Percentiles rank a stretch among this genome's conserved stretches.
These are phyloP conservation scores for Hypomyces perniciosus DNA, from an alignment of 2,329 filamentous ascomycete species.

Conservation along the genomic window DNA sequence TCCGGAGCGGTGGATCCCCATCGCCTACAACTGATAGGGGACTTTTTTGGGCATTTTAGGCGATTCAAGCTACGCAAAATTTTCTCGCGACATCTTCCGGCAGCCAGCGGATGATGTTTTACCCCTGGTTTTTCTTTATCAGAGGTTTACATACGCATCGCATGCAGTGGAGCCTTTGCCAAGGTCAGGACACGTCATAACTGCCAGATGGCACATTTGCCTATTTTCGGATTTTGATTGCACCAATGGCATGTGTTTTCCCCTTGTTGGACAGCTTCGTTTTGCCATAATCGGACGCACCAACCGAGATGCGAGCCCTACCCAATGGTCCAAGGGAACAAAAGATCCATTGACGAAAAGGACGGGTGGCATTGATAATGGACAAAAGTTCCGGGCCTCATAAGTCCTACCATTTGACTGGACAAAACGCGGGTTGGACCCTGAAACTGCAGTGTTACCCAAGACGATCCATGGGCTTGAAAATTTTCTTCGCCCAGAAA, in stretches of 20 bases:
- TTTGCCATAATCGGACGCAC: neutral
- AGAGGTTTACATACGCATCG: too few relatives aligned
- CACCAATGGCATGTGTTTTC: neutral
- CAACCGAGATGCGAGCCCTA: neutral
- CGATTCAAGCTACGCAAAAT: neutral
- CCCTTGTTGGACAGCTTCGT: neutral
- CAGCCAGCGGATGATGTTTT: neutral
- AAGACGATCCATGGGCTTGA: slow-evolving; percentile 3
- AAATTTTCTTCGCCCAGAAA: neutral
- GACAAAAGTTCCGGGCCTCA: neutral
- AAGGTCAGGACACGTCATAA: neutral
- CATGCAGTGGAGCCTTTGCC: neutral
- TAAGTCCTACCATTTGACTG: slow-evolving; percentile 2
- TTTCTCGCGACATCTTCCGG: neutral
- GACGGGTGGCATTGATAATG: neutral
- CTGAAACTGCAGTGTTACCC: slow-evolving; percentile 5
- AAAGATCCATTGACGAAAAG: neutral
- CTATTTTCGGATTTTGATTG: neutral
- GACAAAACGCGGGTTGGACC: slow-evolving; percentile 1
- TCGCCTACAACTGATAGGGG: slow-evolving; percentile 17
- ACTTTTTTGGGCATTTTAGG: neutral
- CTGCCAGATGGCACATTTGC: neutral
- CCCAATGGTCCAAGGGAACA: too few relatives aligned
- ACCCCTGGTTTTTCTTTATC: too few relatives aligned
- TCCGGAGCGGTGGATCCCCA: slow-evolving; percentile 52